Base-by-base conservation (phyloP, 768 basidiomycete species). In the Sporobolomyces pararoseus region DNA sequence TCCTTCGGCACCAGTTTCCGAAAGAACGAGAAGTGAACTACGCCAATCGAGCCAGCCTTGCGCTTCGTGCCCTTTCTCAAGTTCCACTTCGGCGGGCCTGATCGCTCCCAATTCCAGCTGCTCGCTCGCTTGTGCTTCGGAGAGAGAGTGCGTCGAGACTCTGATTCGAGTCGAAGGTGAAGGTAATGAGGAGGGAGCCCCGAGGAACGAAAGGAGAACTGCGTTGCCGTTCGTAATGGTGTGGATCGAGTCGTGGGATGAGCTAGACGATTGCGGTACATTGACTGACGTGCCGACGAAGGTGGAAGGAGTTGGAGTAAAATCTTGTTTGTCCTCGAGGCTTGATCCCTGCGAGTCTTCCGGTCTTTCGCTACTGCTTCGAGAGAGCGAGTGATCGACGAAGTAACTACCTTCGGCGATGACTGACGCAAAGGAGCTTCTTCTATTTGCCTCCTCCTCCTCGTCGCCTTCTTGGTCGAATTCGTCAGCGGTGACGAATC, bases 201-300 rank as follows among this genome's bases (percentile, higher is more conserved):
- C 34, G 58, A 67, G 51, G 66, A 67, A 67, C n/a, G 66, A 67
- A n/a, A 67, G 44, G 51, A 67, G 66, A 17, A 67, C 66, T 35
- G 66, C 66, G 46, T 67, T 67, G 37, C 66, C 60, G 60, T 67
- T 47, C 4, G 59, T 62, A 12, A 67, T 29, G 16, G 66, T 67
- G 44, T 47, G 25, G 0, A 51, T 9, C 10, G 52, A 31, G 59
- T 61, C 42, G 52, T 29, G 39, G 39, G 39, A 42, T 9, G 39
- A 42, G 39, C 2, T 34, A 1, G 35, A 51, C 5, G 23, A 1
- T 16, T 17, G 21, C 23, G 44, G 42, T 19, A 42, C 32, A 13
- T 21, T 32, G 0, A 25, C 17, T 27, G 53, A n/a, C 21, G 52
- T 5, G 35, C 4, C 35, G 35, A 51, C 51, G 39, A 29, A 19